These are phyloP conservation scores for Pleurostoma richardsiae DNA, from an alignment of 2,329 filamentous ascomycete genomes.

Conservation along the genomic window DNA sequence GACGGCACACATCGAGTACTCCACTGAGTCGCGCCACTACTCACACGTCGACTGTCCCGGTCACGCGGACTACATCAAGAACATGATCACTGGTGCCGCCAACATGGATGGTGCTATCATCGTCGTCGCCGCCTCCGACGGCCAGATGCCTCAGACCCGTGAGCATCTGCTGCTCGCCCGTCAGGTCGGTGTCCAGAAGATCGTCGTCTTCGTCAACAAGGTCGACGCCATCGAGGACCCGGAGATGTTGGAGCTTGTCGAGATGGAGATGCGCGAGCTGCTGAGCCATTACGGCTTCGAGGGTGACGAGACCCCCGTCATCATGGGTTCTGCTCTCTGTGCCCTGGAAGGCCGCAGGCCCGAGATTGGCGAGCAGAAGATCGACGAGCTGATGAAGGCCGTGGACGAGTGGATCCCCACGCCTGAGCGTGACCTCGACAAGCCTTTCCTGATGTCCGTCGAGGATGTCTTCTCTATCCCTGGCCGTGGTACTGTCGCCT, in stretches of 20 bases:
- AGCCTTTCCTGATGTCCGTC: slow-evolving; percentile 98
- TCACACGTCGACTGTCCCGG: slow-evolving; percentile 99
- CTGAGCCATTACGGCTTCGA: slow-evolving; percentile 92
- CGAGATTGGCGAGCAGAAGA: slow-evolving; percentile 82
- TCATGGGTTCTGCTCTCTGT: slow-evolving; percentile 95
- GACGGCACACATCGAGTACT: slow-evolving; percentile 97
- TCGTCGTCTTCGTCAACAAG: slow-evolving; percentile 99
- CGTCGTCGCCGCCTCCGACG: slow-evolving; percentile 95
- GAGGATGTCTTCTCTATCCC: slow-evolving; percentile 89
- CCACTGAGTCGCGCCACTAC: slow-evolving; percentile 91
- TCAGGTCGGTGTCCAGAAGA: slow-evolving; percentile 96
- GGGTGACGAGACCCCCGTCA: slow-evolving; percentile 93
- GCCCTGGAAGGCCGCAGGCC: slow-evolving; percentile 81
- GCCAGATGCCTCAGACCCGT: slow-evolving; percentile 99
- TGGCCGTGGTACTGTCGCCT: slow-evolving; percentile 93
- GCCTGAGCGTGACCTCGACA: slow-evolving; percentile 87
- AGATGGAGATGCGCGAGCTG: slow-evolving; percentile 99
- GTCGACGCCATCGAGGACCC: slow-evolving; percentile 94
- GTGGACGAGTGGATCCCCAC: slow-evolving; percentile 97
- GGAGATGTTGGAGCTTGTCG: slow-evolving; percentile 99
- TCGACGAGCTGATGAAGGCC: slow-evolving; percentile 84
- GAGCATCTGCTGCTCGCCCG: slow-evolving; percentile 97
- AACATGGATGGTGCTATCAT: slow-evolving; percentile 99
- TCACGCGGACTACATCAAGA: slow-evolving; percentile 99
- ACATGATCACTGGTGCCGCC: slow-evolving; percentile 99